phyloP scores from a whole-genome alignment of 768 basidiomycete species.

The Naematelia encephala region DNA sequence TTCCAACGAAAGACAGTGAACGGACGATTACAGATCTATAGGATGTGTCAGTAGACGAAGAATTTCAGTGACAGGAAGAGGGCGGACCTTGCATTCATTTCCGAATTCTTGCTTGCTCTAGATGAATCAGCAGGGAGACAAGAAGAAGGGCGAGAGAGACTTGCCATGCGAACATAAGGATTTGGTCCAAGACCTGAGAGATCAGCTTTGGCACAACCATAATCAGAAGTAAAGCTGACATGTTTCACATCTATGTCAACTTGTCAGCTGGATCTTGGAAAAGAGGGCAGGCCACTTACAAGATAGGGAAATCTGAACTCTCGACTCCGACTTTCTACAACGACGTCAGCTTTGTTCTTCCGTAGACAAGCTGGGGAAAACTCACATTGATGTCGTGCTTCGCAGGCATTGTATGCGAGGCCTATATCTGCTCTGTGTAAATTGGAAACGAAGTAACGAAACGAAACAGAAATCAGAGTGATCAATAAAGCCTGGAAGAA shows the following conservation, averaged over 20 bases:
- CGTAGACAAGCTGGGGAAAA: not conserved
- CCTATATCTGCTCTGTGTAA: not conserved
- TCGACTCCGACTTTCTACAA: constrained; percentile 50
- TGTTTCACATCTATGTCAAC: constrained; percentile 50
- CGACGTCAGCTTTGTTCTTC: constrained; percentile 3
- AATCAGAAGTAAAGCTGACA: constrained; percentile 33
- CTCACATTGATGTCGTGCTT: constrained; percentile 50
- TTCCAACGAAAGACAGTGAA: constrained; percentile 99
- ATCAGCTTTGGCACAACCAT: not conserved
- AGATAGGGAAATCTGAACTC: constrained; percentile 49
- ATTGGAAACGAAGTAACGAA: too few relatives aligned
- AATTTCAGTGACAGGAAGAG: not conserved
- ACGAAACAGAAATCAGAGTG: too few relatives aligned
- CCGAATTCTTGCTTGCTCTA: constrained; percentile 98
- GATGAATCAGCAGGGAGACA: not conserved
- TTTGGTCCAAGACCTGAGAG: constrained; percentile 73
- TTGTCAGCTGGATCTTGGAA: not conserved
- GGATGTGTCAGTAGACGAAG: not conserved
- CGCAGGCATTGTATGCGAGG: constrained; percentile 28
- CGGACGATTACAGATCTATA: constrained; percentile 79
- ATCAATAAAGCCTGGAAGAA: too few relatives aligned
- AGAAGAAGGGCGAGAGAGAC: constrained; percentile 26
- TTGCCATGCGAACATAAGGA: constrained; percentile 91
- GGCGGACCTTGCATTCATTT: constrained; percentile 70
- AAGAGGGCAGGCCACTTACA: constrained; percentile 30